Evolutionary conservation across 345 rosid species (phyloP), one percentile per base, ranked within the genome.

Genomic region (Lepidium didymum): DNA sequence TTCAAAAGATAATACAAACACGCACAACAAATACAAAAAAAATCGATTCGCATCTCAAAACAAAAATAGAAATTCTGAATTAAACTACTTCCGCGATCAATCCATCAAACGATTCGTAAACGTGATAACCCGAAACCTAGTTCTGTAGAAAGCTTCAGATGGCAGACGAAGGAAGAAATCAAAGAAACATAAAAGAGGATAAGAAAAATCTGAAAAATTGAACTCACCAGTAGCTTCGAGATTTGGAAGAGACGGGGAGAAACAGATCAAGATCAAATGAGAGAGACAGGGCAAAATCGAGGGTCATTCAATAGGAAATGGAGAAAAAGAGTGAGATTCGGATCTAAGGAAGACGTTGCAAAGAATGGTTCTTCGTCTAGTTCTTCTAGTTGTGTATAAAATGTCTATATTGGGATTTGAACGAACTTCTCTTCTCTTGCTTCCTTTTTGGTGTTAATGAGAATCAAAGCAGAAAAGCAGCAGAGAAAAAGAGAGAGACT

Each of bases 381-480:
- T 3, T 52, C 51, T 19, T 3, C 14, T 29, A 0, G 21, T 9
- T 46, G 6, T 27, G 31, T 4, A 27, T 27, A 27, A 4, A 27
- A 27, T 33, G 8, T 49, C 67, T 69, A 51, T 4, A 70, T 51
- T 70, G 52, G 74, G 61, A 70, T 60, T 29, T n/a, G 45, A 70
- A 59, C 52, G 27, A 70, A 59, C 74, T 29, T 29, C 33, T 0
- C 33, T 66, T 67, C 42, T 29, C 44, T 62, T 62, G 55, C 67
- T 62, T 62, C 19, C 56, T 63, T 44, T 54, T 42, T 43, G 31
- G 54, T 67, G 42, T 53, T 54, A 27, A 52, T 37, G 59, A 9
- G 59, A 51, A 64, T 37, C 51, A 16, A 57, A 38, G 66, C 50
- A 38, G 38, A 58, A n/a, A 34, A 35, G 72, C 63, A 33, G 56